A percentile compares a stretch with the other conserved stretches of the same genome.
Evolutionary conservation across 805 yeast genomes (phyloP).

Genomic region (Metschnikowia sp.): DNA sequence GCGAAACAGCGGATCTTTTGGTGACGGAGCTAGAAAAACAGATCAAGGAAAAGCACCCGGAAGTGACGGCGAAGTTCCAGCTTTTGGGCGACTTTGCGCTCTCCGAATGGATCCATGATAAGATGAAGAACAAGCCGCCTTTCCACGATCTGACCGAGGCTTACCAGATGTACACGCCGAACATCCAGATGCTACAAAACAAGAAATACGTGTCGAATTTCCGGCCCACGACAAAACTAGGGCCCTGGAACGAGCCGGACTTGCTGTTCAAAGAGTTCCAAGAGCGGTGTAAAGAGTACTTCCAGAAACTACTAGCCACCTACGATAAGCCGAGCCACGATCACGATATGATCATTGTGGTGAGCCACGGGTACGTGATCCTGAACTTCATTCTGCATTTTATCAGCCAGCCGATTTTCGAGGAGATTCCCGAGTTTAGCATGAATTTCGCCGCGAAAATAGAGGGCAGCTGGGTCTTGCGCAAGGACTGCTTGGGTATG

Average conservation of each 20-base stretch:
- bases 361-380: conserved; percentile 42
- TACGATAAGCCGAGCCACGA: conserved; percentile 35
- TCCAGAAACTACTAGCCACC: conserved; percentile 40
- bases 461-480: conserved; percentile 28
- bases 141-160: conserved; percentile 43
- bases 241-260: conserved; percentile 42
- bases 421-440: conserved; percentile 41
- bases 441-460: conserved; percentile 31
- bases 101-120: conserved; percentile 45
- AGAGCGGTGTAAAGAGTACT: conserved; percentile 35
- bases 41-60: conserved; percentile 24
- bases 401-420: conserved; percentile 42
- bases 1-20: conserved; percentile 42
- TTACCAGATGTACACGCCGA: conserved; percentile 44
- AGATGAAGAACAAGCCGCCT: conserved; percentile 41
- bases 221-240: conserved; percentile 41
- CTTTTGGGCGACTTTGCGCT: conserved; percentile 43
- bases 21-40: conserved; percentile 26
- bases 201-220: conserved; percentile 34
- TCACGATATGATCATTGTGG: conserved; percentile 33
- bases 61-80: conserved; percentile 34
- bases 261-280: conserved; percentile 39
- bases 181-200: conserved; percentile 34
- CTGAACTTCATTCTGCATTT: conserved; percentile 38
- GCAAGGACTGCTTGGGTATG: conserved; percentile 32